Percentiles rank a stretch among this genome's conserved stretches.
Evolutionary conservation across 1,139 yeast species (phyloP).

Genomic region (Debaryomyces singareniensis): DNA sequence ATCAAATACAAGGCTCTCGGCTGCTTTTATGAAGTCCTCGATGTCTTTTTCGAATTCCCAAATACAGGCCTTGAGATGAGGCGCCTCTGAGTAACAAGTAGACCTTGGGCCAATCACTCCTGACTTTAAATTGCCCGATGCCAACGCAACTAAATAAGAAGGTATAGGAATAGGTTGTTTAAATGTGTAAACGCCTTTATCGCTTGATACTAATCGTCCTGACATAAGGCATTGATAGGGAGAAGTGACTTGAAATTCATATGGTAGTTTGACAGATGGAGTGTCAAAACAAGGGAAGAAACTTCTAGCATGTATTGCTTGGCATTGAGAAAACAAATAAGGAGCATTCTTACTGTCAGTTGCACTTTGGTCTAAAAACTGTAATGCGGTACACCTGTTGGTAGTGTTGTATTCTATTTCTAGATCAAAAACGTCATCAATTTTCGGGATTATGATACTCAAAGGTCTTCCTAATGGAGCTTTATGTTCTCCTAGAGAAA

Average conservation of each 20-base stretch:
- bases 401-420: constrained; percentile 26
- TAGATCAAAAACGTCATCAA: constrained; percentile 9
- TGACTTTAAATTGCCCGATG: constrained; percentile 25
- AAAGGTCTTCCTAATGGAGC: constrained; percentile 31
- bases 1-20: constrained; percentile 25
- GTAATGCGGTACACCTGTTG: constrained; percentile 32
- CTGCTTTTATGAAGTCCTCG: constrained; percentile 28
- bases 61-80: constrained; percentile 20
- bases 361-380: constrained; percentile 17
- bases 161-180: constrained; percentile 33
- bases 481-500: constrained; percentile 11
- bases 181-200: constrained; percentile 14
- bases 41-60: constrained; percentile 34
- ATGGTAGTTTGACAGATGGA: constrained; percentile 32
- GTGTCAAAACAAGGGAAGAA: constrained; percentile 41
- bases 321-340: constrained; percentile 37
- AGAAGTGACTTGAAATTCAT: constrained; percentile 23
- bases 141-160: constrained; percentile 28
- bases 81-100: constrained; percentile 23
- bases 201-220: constrained; percentile 20
- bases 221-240: constrained; percentile 30
- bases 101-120: constrained; percentile 33
- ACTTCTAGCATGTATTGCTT: constrained; percentile 38
- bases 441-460: constrained; percentile 10
- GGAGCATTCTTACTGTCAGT: constrained; percentile 30